phyloP scores from a whole-genome alignment of 2,329 filamentous ascomycete genomes.

The Xylaria sp. region DNA sequence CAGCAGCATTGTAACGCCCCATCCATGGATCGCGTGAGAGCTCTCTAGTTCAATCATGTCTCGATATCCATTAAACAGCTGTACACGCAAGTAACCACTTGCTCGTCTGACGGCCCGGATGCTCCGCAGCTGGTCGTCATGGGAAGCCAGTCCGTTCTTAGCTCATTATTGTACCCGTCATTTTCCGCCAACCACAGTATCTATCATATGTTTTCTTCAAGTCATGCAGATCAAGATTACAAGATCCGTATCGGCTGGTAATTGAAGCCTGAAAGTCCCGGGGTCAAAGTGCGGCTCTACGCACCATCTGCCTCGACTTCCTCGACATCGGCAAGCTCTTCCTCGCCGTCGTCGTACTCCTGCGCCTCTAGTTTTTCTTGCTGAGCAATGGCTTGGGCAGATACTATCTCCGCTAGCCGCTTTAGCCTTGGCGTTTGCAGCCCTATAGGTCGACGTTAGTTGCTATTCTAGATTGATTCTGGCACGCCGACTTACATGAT shows the following conservation, averaged over 20 bases:
- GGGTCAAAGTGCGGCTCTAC: conserved; percentile 44
- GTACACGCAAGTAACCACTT: conserved; percentile 35
- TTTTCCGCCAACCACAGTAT: conserved; percentile 33
- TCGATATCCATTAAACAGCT: conserved; percentile 47
- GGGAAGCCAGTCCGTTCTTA: conserved; percentile 25
- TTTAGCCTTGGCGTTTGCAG: conserved; percentile 95
- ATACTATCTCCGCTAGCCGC: conserved; percentile 97
- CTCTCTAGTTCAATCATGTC: conserved; percentile 49
- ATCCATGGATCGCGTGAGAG: conserved; percentile 42
- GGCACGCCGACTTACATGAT: conserved; percentile 75
- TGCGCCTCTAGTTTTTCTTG: conserved; percentile 77
- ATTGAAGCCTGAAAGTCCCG: conserved; percentile 35
- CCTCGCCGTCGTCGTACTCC: conserved; percentile 61
- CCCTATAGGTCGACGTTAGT: conserved; percentile 64
- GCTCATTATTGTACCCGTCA: conserved; percentile 32
- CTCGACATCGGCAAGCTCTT: conserved; percentile 44
- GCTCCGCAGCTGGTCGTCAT: conserved; percentile 15
- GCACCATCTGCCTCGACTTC: conserved; percentile 55
- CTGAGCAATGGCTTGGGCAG: conserved; percentile 93
- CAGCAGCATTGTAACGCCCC: conserved; percentile 38
- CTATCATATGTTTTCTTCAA: conserved; percentile 41
- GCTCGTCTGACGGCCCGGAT: conserved; percentile 35
- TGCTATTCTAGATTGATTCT: conserved; percentile 31
- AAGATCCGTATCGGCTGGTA: conserved; percentile 39
- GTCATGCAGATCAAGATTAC: conserved; percentile 35